Evolutionary conservation across 23 red algal genomes (phyloP).

Genomic region (Cyanidiococcus yangmingshanensis): DNA sequence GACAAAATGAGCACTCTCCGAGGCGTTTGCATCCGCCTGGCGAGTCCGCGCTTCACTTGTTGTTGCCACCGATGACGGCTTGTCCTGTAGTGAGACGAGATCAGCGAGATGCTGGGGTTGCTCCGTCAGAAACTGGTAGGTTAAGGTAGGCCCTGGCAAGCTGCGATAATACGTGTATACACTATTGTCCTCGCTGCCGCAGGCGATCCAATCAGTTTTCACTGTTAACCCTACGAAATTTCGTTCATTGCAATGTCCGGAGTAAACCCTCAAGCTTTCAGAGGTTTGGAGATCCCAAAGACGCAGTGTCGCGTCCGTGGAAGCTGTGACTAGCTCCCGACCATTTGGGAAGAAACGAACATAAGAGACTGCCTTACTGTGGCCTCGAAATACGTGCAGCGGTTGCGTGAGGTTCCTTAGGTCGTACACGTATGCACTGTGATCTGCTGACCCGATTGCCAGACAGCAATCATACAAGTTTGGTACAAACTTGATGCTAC

Average conservation of each 20-base stretch:
- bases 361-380: constrained; percentile 74
- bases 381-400: constrained; percentile 54
- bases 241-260: constrained; percentile 75
- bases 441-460: constrained; percentile 72
- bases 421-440: constrained; percentile 74
- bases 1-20: constrained; percentile 60
- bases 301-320: constrained; percentile 54
- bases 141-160: constrained; percentile 42
- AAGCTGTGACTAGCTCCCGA: constrained; percentile 54
- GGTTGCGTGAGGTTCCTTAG: constrained; percentile 45
- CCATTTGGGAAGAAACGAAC: constrained; percentile 49
- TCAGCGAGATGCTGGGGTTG: not conserved
- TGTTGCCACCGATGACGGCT: not conserved
- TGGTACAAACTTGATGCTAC: constrained; percentile 85
- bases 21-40: constrained; percentile 24
- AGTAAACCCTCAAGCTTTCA: constrained; percentile 43
- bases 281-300: constrained; percentile 36
- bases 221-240: constrained; percentile 94
- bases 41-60: not conserved
- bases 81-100: not conserved
- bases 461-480: constrained; percentile 29
- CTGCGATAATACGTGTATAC: constrained; percentile 84
- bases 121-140: constrained; percentile 47
- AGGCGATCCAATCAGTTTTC: constrained; percentile 72
- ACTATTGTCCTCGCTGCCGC: constrained; percentile 79